These are phyloP conservation scores for Sclerotinia subarctica DNA, from an alignment of 2,329 filamentous ascomycete species.

Conservation along the genomic window DNA sequence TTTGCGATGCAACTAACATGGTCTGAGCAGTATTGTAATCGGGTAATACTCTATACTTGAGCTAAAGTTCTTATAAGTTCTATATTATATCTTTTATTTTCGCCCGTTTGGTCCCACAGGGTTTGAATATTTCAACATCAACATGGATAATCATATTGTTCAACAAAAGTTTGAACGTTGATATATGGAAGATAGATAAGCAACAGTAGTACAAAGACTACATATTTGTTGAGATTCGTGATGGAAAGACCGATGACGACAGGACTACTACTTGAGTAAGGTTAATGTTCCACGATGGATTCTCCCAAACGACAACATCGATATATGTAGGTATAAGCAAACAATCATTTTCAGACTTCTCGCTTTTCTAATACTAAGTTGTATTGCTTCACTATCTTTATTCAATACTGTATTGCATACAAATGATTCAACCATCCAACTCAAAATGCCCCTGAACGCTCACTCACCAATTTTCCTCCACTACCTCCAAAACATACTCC, in stretches of 20 bases:
- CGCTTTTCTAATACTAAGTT: too few species aligned
- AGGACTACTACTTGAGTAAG: neutral
- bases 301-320: neutral
- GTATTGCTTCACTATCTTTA: neutral
- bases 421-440: neutral
- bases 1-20: too few species aligned
- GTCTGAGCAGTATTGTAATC: too few species aligned
- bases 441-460: constrained; percentile 18
- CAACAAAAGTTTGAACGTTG: neutral
- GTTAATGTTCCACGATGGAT: neutral
- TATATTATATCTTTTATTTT: too few species aligned
- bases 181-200: neutral
- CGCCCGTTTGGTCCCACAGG: neutral
- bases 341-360: neutral
- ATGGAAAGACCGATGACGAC: constrained; percentile 3
- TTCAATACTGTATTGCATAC: neutral
- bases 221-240: neutral
- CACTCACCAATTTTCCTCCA: constrained; percentile 39
- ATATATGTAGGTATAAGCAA: too few species aligned
- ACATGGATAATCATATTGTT: neutral
- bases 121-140: neutral
- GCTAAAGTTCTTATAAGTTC: too few species aligned
- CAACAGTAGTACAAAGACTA: neutral
- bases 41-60: too few species aligned
- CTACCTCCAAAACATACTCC: constrained; percentile 46